Conservation (phyloP, 176 grass and related monocot species). For the Carex scoparia region DNA sequence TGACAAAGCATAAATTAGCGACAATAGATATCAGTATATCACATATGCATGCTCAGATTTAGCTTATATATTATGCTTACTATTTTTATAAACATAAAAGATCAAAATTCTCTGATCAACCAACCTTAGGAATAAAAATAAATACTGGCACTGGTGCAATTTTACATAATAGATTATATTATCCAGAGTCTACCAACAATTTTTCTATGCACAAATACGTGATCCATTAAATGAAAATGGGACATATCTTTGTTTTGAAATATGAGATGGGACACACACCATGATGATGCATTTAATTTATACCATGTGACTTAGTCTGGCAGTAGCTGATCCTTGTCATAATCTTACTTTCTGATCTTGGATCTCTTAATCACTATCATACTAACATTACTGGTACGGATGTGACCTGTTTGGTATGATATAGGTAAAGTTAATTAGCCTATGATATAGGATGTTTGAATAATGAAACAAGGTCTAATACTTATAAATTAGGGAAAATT, state of each 20-base stretch:
- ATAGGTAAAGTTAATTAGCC: background rate
- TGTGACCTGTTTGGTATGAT: background rate
- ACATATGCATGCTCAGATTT: background rate
- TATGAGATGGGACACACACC: background rate
- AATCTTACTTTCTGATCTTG: background rate
- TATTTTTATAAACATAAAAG: background rate
- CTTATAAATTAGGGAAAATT: background rate
- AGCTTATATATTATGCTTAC: background rate
- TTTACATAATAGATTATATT: constrained; percentile 2
- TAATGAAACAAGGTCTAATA: background rate
- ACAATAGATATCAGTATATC: background rate
- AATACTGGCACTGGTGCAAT: background rate
- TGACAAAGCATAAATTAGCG: background rate
- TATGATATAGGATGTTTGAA: background rate
- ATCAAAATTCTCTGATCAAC: background rate
- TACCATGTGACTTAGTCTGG: constrained; percentile 7
- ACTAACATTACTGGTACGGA: background rate
- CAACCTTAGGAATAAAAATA: constrained; percentile 5
- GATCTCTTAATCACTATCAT: constrained; percentile 5
- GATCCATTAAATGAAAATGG: background rate
- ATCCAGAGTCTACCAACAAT: background rate
- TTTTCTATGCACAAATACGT: background rate
- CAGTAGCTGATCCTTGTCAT: constrained; percentile 17
- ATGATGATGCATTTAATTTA: constrained; percentile 17
- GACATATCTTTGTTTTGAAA: background rate